Base-by-base conservation (phyloP, 2,329 filamentous ascomycete species). In the Fusarium fujikuroi region DNA sequence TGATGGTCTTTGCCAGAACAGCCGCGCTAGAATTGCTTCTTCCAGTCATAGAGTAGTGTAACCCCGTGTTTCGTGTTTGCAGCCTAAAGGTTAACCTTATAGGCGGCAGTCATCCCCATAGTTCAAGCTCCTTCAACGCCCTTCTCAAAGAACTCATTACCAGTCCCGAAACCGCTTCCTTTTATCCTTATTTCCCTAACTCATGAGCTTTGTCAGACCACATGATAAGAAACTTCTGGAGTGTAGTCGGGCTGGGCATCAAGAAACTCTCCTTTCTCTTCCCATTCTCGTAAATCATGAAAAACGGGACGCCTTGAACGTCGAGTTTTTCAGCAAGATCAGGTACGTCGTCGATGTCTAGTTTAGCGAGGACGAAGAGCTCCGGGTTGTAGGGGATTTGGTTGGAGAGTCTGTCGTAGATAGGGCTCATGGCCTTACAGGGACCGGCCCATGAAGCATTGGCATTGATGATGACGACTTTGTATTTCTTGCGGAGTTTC, bases 251-350 rank as follows among this genome's bases (percentile, higher is more conserved):
- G 2, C 21, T n/a, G 12, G 21, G 46, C 46, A 18, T 34, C 21
- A 50, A 9, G 9, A 58, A 1, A 12, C 4, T 28, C 0, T 40
- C 19, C 6, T 11, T 11, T 10, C 2, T 6, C 0, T 16, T 14
- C 3, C 61, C 61, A 1, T 40, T 7, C 8, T 39, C 7, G 2
- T 30, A 66, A 7, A 11, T 0, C 3, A 40, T 44, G 9, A 66
- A 66, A 5, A 21, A 7, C 2, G 61, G 63, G 5, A 66, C 14
- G 11, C 25, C 32, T 12, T 28, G 50, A 3, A 66, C 8, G 0
- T 19, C 60, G 5, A 66, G 47, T 6, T 64, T 37, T 10, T 49
- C 19, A 1, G 36, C 14, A 1, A 64, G 21, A 1, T 64, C 63
- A 0, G 21, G 9, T 5, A n/a, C 10, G 0, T 64, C 36, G 3